Conservation (phyloP, 2,329 filamentous ascomycete species). For the Phialophora tarda region DNA sequence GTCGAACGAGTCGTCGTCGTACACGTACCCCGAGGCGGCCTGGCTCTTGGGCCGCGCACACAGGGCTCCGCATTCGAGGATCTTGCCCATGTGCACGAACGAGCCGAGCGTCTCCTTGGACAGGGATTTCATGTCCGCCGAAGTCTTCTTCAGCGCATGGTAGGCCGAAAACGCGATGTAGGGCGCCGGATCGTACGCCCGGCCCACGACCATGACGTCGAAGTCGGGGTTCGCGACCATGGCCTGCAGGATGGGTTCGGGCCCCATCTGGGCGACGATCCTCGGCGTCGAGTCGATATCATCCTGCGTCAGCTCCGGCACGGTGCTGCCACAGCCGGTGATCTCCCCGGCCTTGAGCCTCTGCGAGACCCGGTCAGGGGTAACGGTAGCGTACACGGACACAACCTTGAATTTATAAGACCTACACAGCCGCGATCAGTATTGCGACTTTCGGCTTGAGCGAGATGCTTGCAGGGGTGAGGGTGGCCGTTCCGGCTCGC, state of each 20-base stretch:
- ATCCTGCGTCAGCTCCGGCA: slow-evolving; percentile 47
- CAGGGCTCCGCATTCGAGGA: slow-evolving; percentile 58
- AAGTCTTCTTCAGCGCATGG: slow-evolving; percentile 1
- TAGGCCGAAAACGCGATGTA: slow-evolving; percentile 36
- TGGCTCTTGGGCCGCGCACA: slow-evolving; percentile 57
- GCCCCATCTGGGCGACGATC: slow-evolving; percentile 55
- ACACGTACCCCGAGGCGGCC: slow-evolving; percentile 52
- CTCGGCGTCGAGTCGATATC: slow-evolving; percentile 48
- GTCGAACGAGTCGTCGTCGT: slow-evolving; percentile 54
- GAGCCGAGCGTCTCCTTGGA: slow-evolving; percentile 41
- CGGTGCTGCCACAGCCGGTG: slow-evolving; percentile 33
- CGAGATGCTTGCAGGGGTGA: too few species aligned
- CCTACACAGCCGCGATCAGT: background rate
- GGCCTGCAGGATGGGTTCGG: slow-evolving; percentile 52
- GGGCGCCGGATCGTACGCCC: slow-evolving; percentile 51
- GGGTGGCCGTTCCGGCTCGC: too few species aligned
- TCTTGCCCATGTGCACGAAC: slow-evolving; percentile 61
- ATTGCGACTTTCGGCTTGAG: too few species aligned
- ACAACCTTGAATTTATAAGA: slow-evolving; percentile 27
- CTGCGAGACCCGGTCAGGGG: background rate
- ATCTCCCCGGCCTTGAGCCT: slow-evolving; percentile 8
- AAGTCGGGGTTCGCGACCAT: slow-evolving; percentile 50
- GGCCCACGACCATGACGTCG: slow-evolving; percentile 56
- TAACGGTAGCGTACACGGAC: slow-evolving; percentile 49
- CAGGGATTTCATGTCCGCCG: background rate